These are phyloP conservation scores for Reutealis trisperma DNA, from an alignment of 345 rosid species.

Conservation along the genomic window DNA sequence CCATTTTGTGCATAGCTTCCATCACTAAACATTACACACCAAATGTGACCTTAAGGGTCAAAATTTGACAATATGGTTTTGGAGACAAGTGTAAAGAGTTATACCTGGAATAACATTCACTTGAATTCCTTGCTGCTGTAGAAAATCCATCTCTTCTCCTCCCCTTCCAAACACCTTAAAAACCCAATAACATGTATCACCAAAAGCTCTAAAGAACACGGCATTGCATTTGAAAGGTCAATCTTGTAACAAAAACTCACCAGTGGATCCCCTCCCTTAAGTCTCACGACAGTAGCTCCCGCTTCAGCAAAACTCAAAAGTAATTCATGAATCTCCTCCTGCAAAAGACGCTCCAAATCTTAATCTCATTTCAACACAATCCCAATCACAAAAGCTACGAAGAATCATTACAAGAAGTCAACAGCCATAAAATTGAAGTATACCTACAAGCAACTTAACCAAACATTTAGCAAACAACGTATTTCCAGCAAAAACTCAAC, in stretches of 20 bases:
- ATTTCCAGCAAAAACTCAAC: neutral
- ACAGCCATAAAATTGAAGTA: neutral
- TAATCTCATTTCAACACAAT: slow-evolving; percentile 6
- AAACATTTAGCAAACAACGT: neutral
- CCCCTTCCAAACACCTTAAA: slow-evolving; percentile 92
- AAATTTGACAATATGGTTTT: too few relatives aligned
- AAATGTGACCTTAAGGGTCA: neutral
- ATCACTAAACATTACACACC: neutral
- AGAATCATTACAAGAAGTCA: neutral
- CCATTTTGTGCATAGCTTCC: neutral
- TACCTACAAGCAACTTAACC: neutral
- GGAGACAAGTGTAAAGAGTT: neutral
- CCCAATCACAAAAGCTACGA: neutral
- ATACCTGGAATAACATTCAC: slow-evolving; percentile 93
- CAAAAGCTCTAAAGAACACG: neutral
- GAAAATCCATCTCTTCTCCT: slow-evolving; percentile 98
- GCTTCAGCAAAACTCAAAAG: slow-evolving; percentile 91
- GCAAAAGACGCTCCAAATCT: slow-evolving; percentile 25
- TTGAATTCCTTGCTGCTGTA: slow-evolving; percentile 83
- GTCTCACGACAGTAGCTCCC: slow-evolving; percentile 94
- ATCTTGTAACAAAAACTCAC: slow-evolving; percentile 41
- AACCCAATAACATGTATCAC: slow-evolving; percentile 5
- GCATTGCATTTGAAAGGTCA: neutral
- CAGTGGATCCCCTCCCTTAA: slow-evolving; percentile 98
- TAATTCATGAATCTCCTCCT: slow-evolving; percentile 97